Evolutionary conservation across 768 basidiomycete species (phyloP).

Genomic region (Cytidiella melzeri): DNA sequence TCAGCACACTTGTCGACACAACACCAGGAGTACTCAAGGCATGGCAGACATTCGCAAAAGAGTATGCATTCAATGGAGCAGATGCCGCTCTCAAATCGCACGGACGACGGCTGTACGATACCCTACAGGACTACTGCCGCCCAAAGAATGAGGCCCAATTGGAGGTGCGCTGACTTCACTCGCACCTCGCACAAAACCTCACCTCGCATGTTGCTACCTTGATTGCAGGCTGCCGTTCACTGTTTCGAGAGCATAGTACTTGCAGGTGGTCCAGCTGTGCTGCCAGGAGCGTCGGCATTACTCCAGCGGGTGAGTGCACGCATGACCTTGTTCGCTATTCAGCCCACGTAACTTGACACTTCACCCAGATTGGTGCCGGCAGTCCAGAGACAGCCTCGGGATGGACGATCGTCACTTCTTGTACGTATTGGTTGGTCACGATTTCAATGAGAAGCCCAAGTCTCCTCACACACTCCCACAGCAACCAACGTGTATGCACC

Average conservation of each 20-base stretch:
- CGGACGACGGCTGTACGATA: slow-evolving; percentile 72
- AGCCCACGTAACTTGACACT: neutral
- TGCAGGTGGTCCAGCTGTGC: slow-evolving; percentile 49
- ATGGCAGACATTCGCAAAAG: slow-evolving; percentile 63
- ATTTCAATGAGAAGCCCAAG: neutral
- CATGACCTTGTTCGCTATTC: neutral
- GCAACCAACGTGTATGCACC: slow-evolving; percentile 72
- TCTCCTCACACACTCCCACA: slow-evolving; percentile 20
- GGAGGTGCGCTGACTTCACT: slow-evolving; percentile 35
- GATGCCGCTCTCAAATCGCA: slow-evolving; percentile 56
- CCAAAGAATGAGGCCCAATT: slow-evolving; percentile 53
- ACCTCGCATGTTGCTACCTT: neutral
- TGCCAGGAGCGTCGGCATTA: slow-evolving; percentile 61
- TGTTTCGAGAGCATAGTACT: slow-evolving; percentile 78
- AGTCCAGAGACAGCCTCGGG: slow-evolving; percentile 27
- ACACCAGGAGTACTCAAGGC: slow-evolving; percentile 77
- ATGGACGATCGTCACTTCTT: slow-evolving; percentile 87
- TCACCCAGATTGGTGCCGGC: slow-evolving; percentile 16
- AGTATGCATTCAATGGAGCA: slow-evolving; percentile 48
- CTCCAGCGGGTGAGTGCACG: slow-evolving; percentile 41
- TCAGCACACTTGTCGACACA: slow-evolving; percentile 72
- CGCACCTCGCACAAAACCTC: neutral
- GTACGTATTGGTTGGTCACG: slow-evolving; percentile 29
- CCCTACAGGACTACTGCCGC: slow-evolving; percentile 61
- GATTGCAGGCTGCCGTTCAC: slow-evolving; percentile 54